Conservation (phyloP, 176 grass and related monocot species). For the Puccinellia tenuiflora region DNA sequence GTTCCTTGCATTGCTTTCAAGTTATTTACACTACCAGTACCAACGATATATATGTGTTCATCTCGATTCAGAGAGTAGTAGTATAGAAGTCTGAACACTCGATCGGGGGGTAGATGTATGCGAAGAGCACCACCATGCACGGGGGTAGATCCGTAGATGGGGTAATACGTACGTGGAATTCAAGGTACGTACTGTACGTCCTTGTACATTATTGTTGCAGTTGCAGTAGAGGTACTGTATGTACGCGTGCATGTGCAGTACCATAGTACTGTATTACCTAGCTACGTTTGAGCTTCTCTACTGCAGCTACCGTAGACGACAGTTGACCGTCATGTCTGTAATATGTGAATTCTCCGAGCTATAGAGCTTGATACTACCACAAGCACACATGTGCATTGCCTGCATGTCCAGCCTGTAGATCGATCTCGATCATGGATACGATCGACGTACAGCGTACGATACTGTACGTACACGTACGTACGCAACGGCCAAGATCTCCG, state of each 20-base stretch:
- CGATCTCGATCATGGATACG: not conserved
- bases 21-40: not conserved
- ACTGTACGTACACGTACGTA: constrained; percentile 8
- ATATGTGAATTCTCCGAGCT: too few relatives aligned
- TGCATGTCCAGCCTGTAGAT: not conserved
- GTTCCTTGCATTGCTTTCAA: not conserved
- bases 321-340: too few relatives aligned
- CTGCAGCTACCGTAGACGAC: too few relatives aligned
- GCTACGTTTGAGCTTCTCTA: not conserved
- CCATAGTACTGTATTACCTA: not conserved
- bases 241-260: not conserved
- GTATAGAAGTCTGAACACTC: too few relatives aligned
- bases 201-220: not conserved
- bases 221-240: not conserved
- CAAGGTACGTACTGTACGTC: not conserved
- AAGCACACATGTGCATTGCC: not conserved
- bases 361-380: too few relatives aligned
- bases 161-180: too few relatives aligned
- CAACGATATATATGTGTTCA: too few relatives aligned
- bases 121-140: too few relatives aligned
- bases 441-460: not conserved
- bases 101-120: too few relatives aligned
- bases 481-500: constrained; percentile 34
- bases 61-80: too few relatives aligned
- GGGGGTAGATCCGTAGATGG: too few relatives aligned